Conservation (phyloP, 768 basidiomycete species). For the Amanita thiersii region DNA sequence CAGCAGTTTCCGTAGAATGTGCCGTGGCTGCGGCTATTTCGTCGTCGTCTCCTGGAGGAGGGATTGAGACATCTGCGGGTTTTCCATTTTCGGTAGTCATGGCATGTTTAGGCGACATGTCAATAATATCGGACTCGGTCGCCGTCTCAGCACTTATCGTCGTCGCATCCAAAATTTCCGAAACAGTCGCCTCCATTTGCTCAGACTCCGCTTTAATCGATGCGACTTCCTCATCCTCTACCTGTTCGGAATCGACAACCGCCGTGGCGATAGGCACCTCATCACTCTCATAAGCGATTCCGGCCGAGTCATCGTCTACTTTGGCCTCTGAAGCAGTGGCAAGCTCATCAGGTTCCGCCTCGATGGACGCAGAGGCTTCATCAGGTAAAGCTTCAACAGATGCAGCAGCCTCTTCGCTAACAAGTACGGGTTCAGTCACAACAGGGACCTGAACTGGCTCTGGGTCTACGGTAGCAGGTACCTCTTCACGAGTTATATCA, state of each 20-base stretch:
- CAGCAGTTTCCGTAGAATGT: not conserved
- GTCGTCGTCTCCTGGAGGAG: not conserved
- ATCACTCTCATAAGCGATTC: too few relatives aligned
- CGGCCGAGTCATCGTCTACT: too few relatives aligned
- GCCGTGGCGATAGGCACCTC: too few relatives aligned
- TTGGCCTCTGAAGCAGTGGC: too few relatives aligned
- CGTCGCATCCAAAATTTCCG: not conserved
- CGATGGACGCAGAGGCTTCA: not conserved
- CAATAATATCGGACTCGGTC: not conserved
- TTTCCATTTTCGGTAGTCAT: not conserved
- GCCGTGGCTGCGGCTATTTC: not conserved
- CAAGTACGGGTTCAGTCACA: not conserved
- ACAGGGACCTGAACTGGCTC: not conserved
- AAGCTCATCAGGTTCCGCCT: not conserved
- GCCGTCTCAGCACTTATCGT: not conserved
- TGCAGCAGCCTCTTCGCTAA: not conserved
- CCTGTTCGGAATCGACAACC: not conserved
- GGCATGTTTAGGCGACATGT: not conserved
- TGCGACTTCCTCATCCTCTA: not conserved
- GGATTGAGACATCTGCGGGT: not conserved
- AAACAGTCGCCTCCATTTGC: not conserved
- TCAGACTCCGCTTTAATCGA: not conserved
- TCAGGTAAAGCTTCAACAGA: not conserved
- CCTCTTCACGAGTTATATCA: not conserved
- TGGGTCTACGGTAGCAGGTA: not conserved